Evolutionary conservation across 768 basidiomycete species (phyloP), one percentile per base, ranked within the genome.

Genomic region (Rhodotorula graminis): DNA sequence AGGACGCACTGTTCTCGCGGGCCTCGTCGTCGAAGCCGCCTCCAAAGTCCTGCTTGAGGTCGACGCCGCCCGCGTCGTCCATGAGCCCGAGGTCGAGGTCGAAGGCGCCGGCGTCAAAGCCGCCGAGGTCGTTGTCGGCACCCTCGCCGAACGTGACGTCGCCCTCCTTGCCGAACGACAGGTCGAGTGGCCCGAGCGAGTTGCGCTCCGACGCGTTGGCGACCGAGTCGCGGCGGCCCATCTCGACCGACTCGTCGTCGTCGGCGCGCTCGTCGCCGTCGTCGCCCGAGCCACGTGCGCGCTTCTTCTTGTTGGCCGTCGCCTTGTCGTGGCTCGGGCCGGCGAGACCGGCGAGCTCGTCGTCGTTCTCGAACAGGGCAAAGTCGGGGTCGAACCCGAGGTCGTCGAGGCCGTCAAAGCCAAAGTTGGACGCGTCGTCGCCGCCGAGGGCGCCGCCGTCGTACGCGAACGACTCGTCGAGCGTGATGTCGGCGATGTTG

Each of bases 401-500:
- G 7, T 65, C 74, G 37, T 71, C 76, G 57, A 74, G 44, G 6
- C 37, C 80, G 76, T 89, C 87, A 64, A 92, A 85, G 66, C 25
- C 90, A 42, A 89, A 37, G 37, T 37, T 37, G 37, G 37, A 37
- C 37, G 37, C 37, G 79, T 46, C 44, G 53, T 87, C 88, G 78
- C 88, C 90, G 67, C 89, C 87, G 63, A 92, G 85, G 65, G 88
- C 91, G 50, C 91, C 60, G 65, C 65, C 82, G 15, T 80, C 79
- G 71, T 84, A 84, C 65, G 87, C 86, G 46, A 87, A 79, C 79
- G 88, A 88, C 2, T 87, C 86, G 50, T 87, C 87, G 52, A 95
- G 89, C 1, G 92, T 95, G 77, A 95, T 93, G 75, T 95, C 93
- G 18, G 90, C 90, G 27, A 75, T 92, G 90, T 65, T 91, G 88